A percentile compares a stretch with the other conserved stretches of the same genome.
These are phyloP conservation scores for Urochloa ruziziensis DNA, from an alignment of 176 grass and related monocot species.

Conservation along the genomic window DNA sequence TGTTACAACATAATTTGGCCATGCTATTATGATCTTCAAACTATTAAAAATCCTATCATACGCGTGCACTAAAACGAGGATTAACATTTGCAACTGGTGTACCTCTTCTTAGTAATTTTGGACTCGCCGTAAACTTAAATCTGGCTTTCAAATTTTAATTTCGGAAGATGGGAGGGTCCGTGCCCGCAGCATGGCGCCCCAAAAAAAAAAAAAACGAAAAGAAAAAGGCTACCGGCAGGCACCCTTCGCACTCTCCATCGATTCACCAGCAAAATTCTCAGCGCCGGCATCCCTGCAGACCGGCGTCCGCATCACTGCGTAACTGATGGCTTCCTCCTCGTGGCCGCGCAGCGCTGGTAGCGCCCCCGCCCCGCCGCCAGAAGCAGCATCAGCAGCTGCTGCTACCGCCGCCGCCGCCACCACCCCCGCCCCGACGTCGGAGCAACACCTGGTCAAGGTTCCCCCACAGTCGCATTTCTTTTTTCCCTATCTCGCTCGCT, in stretches of 20 bases:
- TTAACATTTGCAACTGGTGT: too few relatives aligned
- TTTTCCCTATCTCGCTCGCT: background rate
- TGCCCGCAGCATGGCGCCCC: background rate
- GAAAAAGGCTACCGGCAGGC: conserved; percentile 15
- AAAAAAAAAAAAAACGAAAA: conserved; percentile 42
- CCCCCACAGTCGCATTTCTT: conserved; percentile 2
- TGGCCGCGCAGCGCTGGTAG: conserved; percentile 8
- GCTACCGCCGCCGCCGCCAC: background rate
- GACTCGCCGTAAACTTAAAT: background rate
- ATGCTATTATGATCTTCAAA: too few relatives aligned
- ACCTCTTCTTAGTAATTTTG: too few relatives aligned
- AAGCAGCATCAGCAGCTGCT: background rate
- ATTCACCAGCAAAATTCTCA: conserved; percentile 13
- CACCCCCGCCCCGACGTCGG: conserved; percentile 4
- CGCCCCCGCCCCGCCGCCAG: background rate
- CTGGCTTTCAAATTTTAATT: background rate
- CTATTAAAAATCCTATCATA: too few relatives aligned
- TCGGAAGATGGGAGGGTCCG: background rate
- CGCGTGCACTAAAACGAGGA: too few relatives aligned
- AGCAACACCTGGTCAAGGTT: conserved; percentile 24
- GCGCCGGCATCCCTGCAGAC: conserved; percentile 5
- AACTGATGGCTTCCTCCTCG: conserved; percentile 25
- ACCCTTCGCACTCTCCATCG: background rate
- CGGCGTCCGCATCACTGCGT: background rate
- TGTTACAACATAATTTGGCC: too few relatives aligned